A percentile compares a stretch with the other conserved stretches of the same genome.
These are phyloP conservation scores for Russula dissimulans DNA, from an alignment of 768 basidiomycete species.

Conservation along the genomic window DNA sequence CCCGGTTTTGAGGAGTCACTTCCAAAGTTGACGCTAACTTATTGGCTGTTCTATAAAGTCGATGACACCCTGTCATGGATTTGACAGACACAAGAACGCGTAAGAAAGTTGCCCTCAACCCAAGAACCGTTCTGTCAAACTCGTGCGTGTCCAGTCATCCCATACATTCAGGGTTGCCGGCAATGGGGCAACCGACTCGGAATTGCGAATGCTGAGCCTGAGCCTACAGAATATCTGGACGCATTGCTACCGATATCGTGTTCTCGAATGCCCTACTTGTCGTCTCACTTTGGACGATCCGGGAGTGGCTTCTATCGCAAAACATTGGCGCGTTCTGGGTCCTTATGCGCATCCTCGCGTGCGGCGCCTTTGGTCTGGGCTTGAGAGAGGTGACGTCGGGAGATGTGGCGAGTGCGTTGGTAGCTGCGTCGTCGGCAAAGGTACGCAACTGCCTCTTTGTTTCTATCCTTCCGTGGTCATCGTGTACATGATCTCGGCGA, in stretches of 20 bases:
- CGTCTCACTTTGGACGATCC: constrained; percentile 50
- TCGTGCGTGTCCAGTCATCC: constrained; percentile 9
- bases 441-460: constrained; percentile 29
- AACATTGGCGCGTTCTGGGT: constrained; percentile 73
- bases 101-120: constrained; percentile 28
- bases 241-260: constrained; percentile 33
- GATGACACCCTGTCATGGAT: constrained; percentile 22
- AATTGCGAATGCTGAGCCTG: not conserved
- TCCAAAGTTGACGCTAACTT: not conserved
- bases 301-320: constrained; percentile 55
- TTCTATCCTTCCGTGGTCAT: not conserved
- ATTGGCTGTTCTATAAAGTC: not conserved
- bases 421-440: constrained; percentile 36
- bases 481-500: constrained; percentile 7
- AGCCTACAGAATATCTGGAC: constrained; percentile 12
- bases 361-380: constrained; percentile 57
- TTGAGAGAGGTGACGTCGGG: constrained; percentile 51
- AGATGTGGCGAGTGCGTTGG: constrained; percentile 42
- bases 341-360: constrained; percentile 60
- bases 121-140: constrained; percentile 21
- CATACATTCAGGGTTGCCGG: too few species aligned
- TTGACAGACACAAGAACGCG: constrained; percentile 29
- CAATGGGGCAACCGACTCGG: too few species aligned
- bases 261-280: constrained; percentile 58
- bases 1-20: not conserved